A percentile compares a stretch with the other conserved stretches of the same genome.
phyloP scores from a whole-genome alignment of 129 eudicot genomes.

The Tagetes erecta region DNA sequence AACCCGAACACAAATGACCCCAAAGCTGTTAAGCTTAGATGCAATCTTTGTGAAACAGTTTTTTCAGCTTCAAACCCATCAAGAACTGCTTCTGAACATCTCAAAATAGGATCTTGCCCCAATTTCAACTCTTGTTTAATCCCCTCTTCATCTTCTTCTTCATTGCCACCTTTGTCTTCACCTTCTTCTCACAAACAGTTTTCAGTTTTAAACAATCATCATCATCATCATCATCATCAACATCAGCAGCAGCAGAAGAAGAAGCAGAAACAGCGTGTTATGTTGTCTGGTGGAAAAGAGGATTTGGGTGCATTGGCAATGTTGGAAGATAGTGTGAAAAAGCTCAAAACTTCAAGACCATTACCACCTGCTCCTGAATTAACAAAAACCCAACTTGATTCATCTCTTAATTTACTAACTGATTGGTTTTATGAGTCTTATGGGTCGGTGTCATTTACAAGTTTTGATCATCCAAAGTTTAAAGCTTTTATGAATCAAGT shows the following conservation, averaged over 20 bases:
- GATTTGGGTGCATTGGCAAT: slow-evolving; percentile 75
- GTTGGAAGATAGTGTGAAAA: slow-evolving; percentile 86
- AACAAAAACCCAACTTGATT: slow-evolving; percentile 54
- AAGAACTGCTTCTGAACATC: slow-evolving; percentile 80
- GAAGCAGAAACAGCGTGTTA: slow-evolving; percentile 32
- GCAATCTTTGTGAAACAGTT: slow-evolving; percentile 58
- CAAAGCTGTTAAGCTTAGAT: slow-evolving; percentile 63
- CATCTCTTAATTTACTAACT: slow-evolving; percentile 51
- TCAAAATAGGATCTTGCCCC: slow-evolving; percentile 72
- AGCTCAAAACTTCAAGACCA: slow-evolving; percentile 63
- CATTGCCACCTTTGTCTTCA: slow-evolving; percentile 53
- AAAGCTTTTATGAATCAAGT: slow-evolving; percentile 71
- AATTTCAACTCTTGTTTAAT: slow-evolving; percentile 50
- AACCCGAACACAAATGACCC: slow-evolving; percentile 55
- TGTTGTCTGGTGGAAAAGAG: slow-evolving; percentile 71
- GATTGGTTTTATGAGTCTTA: slow-evolving; percentile 87
- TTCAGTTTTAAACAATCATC: neutral
- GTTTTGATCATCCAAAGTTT: slow-evolving; percentile 86
- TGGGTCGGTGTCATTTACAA: slow-evolving; percentile 66
- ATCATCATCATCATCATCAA: slow-evolving; percentile 6
- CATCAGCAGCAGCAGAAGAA: slow-evolving; percentile 2
- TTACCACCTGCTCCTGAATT: slow-evolving; percentile 53
- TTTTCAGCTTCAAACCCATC: slow-evolving; percentile 86
- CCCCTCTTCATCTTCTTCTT: slow-evolving; percentile 42
- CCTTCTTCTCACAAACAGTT: slow-evolving; percentile 49